Conservation (phyloP, 1,284 basidiomycete species). For the Ustilago hordei region DNA sequence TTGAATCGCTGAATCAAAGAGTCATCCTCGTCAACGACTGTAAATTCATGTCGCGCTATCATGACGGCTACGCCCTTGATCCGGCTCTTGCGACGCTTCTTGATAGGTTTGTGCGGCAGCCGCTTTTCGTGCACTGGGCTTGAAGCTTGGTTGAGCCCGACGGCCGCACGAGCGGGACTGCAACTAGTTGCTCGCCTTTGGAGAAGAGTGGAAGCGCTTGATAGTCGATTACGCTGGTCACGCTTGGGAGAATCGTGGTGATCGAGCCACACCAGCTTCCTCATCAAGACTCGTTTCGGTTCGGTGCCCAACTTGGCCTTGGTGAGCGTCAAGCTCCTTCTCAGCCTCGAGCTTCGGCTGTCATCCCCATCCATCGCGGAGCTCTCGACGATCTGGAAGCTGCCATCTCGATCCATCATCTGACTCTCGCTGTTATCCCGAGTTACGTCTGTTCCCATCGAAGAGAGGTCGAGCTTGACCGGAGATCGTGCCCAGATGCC, state of each 20-base stretch:
- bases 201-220: neutral
- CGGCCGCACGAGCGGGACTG: neutral
- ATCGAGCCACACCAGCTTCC: conserved; percentile 20
- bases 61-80: conserved; percentile 40
- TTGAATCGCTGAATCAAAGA: conserved; percentile 23
- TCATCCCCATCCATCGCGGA: neutral
- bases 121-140: conserved; percentile 13
- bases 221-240: conserved; percentile 22
- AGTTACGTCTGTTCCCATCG: neutral
- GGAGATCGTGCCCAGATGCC: conserved; percentile 39
- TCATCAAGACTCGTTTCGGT: conserved; percentile 10
- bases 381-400: conserved; percentile 3
- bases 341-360: neutral
- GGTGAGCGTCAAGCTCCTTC: conserved; percentile 22
- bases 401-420: neutral
- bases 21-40: conserved; percentile 46
- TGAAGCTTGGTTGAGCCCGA: neutral
- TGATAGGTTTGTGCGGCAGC: conserved; percentile 23
- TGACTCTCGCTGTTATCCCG: neutral
- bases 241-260: conserved; percentile 32
- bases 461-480: conserved; percentile 14
- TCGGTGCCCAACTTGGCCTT: conserved; percentile 6
- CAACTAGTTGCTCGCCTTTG: neutral
- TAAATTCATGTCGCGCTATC: conserved; percentile 35
- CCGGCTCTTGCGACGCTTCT: conserved; percentile 39